phyloP scores from a whole-genome alignment of 306 rosid species.

The Castanea mollissima region DNA sequence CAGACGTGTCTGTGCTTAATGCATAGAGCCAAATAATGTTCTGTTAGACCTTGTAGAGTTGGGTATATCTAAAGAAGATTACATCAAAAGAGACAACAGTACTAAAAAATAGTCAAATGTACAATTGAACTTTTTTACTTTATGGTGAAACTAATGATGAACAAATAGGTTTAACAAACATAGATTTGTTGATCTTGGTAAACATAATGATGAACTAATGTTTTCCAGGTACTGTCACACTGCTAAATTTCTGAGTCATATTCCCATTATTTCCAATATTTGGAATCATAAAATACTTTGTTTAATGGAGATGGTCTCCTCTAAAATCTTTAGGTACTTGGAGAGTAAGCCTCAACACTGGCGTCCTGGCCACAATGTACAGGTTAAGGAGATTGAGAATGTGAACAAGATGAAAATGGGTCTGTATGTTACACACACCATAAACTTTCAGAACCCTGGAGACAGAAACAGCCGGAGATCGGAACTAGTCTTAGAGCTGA shows the following conservation, averaged over 20 bases:
- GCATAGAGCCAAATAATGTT: no score
- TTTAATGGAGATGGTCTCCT: not conserved
- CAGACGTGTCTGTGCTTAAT: no score
- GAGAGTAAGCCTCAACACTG: slow-evolving; percentile 78
- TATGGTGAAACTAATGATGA: no score
- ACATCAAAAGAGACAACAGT: no score
- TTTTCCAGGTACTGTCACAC: not conserved
- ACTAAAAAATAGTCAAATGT: no score
- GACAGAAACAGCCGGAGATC: slow-evolving; percentile 69
- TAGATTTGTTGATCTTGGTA: not conserved
- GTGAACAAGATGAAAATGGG: slow-evolving; percentile 68
- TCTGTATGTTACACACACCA: slow-evolving; percentile 59
- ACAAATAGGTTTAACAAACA: not conserved
- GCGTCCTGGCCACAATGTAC: slow-evolving; percentile 56
- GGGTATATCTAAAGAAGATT: no score
- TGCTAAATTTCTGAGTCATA: not conserved
- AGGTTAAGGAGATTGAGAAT: slow-evolving; percentile 66
- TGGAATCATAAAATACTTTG: not conserved
- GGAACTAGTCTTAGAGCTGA: slow-evolving; percentile 70
- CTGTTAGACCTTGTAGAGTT: no score
- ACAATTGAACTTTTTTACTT: no score
- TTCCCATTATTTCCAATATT: not conserved
- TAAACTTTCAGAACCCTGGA: slow-evolving; percentile 70
- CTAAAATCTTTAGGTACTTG: slow-evolving; percentile 51
- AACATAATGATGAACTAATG: not conserved